Base-by-base conservation (phyloP, 805 yeast genomes). In the Saccharomycopsis schoenii region DNA sequence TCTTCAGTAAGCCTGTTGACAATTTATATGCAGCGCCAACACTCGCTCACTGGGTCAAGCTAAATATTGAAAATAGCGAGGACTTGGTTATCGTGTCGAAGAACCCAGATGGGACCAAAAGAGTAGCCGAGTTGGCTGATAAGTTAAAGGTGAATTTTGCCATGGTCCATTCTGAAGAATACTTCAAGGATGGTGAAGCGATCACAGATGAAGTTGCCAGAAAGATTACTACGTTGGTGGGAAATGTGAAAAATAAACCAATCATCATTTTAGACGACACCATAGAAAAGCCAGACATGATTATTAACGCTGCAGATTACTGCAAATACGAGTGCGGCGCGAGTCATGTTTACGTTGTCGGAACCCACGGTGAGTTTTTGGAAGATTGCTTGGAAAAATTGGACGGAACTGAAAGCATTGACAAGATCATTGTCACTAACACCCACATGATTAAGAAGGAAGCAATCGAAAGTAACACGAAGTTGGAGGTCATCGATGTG, bases 81-180 rank as follows among this genome's bases (percentile, higher is more conserved):
- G 76, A 82, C 65, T 76, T 80, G 68, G 84, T 82, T 29, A 77
- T 83, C 60, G 85, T 83, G 34, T 80, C 85, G 12, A 86, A 86
- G 0, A 85, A 83, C 68, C 79, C 84, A 56, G 86, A 86, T 61
- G 87, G 87, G 41, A 86, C 86, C 56, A 83, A 83, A 68, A 70
- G 87, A 64, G 85, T 86, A 42, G 80, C 84, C 0, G 77, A 81
- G 4, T 70, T 83, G 57, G 86, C 86, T 1, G 87, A 83, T 70
- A 76, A 79, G 1, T 70, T 83, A 64, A 83, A 83, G 10, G 76
- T 84, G 66, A 72, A 82, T n/a, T 82, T 83, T 73, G 86, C 86
- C 5, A 74, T 83, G 69, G 81, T 83, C 61, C 86, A 83, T 82
- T 81, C 57, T n/a, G 66, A 74, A 43, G 70, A 75, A 11, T 80